These are phyloP conservation scores for Pyrrhoderma lamaoense DNA, from an alignment of 1,284 basidiomycete species.

Conservation along the genomic window DNA sequence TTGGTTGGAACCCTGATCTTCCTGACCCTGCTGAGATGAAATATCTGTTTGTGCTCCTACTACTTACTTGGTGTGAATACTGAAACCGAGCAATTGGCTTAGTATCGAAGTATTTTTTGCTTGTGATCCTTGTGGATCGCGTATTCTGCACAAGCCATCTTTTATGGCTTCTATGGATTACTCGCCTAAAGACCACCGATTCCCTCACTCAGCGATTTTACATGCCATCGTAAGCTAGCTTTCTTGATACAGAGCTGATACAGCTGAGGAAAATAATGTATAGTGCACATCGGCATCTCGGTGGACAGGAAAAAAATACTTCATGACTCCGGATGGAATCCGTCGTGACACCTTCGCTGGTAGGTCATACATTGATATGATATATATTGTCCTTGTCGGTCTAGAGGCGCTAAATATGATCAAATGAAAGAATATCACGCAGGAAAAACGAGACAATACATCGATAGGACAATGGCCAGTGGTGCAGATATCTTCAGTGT, in stretches of 20 bases:
- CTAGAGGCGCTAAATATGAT: not conserved
- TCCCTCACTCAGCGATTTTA: constrained; percentile 75
- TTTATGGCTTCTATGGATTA: constrained; percentile 69
- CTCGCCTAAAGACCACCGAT: constrained; percentile 65
- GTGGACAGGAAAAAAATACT: constrained; percentile 64
- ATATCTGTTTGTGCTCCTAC: constrained; percentile 54
- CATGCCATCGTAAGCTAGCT: constrained; percentile 60
- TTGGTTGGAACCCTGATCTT: constrained; percentile 77
- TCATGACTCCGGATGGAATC: constrained; percentile 61
- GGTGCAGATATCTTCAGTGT: constrained; percentile 78
- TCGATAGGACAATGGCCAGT: constrained; percentile 77
- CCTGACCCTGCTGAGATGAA: constrained; percentile 63
- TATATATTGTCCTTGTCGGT: not conserved
- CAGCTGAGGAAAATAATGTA: constrained; percentile 15
- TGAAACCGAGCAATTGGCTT: constrained; percentile 16
- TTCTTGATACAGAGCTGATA: not conserved
- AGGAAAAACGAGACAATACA: constrained; percentile 72
- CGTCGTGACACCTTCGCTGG: constrained; percentile 66
- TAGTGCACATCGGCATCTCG: constrained; percentile 80
- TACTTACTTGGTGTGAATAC: not conserved
- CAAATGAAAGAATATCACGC: constrained; percentile 63
- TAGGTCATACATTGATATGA: not conserved
- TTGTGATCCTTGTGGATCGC: constrained; percentile 75
- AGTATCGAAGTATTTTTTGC: constrained; percentile 78
- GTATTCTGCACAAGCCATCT: constrained; percentile 70